Evolutionary conservation across 2,329 filamentous ascomycete species (phyloP), one percentile per base, ranked within the genome.

Genomic region (Colletotrichum shisoi): DNA sequence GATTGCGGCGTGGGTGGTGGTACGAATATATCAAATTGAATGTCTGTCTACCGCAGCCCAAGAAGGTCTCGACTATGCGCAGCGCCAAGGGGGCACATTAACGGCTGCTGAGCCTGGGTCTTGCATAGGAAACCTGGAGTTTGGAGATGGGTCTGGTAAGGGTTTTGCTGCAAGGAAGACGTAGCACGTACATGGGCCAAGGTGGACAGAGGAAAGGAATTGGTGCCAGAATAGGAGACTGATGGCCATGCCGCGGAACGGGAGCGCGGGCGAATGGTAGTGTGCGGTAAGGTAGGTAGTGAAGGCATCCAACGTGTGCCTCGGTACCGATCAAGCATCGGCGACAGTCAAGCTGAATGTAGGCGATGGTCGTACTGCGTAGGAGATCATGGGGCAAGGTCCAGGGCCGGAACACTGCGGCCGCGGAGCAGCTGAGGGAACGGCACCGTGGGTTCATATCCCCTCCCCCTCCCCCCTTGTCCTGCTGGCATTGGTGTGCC

Each of bases 391-490:
- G 44, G 56, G 21, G 44, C 63, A 59, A 64, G 65, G 65, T 67
- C 48, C 54, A 67, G 65, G 65, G 61, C 65, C 54, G 56, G 21
- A 56, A 60, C 12, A 45, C 65, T 54, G 54, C 64, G 54, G 54
- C 64, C 64, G 64, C 61, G 61, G 61, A 60, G 56, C 42, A 65
- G 65, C 54, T 68, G 65, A 68, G 62, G 24, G 27, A 48, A 49
- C 48, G 42, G 58, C 42, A 59, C 57, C 44, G 57, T 57, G 49
- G 49, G 21, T 62, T 51, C 17, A 42, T 42, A 37, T 37, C 45
- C 42, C 13, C 37, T 31, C 58, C 17, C 57, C 56, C 54, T 49
- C 31, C 31, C 7, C 31, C 60, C 51, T 48, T 49, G 37, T 17
- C 27, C 7, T 42, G 34, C 39, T 60, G 42, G 60, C 19, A 21